Evolutionary conservation across 768 basidiomycete genomes (phyloP), one percentile per base, ranked within the genome.

Genomic region (Infundibulicybe gibba): DNA sequence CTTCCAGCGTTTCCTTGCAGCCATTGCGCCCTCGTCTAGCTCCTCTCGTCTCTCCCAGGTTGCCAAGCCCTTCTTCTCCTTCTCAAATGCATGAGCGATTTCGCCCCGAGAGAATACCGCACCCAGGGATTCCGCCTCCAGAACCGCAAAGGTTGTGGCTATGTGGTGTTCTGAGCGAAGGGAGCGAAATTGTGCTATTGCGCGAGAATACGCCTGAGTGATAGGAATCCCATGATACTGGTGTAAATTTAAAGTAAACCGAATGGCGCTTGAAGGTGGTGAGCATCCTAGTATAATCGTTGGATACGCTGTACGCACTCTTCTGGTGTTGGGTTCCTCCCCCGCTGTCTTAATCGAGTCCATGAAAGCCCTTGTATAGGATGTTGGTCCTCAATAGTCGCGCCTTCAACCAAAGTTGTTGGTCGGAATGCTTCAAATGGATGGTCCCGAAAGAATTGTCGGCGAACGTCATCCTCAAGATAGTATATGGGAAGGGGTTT

Each of bases 381-480:
- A 56, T 86, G 80, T 37, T 77, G 70, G 15, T 73, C 67, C 58
- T 77, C 73, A 42, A 90, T 71, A 14, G 61, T 63, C 15, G 71
- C 80, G 13, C 74, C 75, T 67, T 99, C 97, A 0, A 90, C 80
- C 43, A 99, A 62, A 10, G 79, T 83, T 8, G 74, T 72, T 2
- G 92, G 83, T 37, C 94, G 76, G 66, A 94, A 89, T 2, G 92
- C 87, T 68, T 99, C 94, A 60, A 97, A 97, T 6, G 97, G 94
- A 62, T 97, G 94, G 70, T 99, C 97, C 35, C 75, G 73, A 72
- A 94, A 98, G 75, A 99, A 98, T 62, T 90, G 90, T 45, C 81
- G 75, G 32, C 97, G 83, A 48, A 98, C 71, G 51, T 79, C 74
- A 63, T 99, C 97, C 61, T 95, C 92, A 34, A 87, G 49, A 61